Conservation (phyloP, 805 yeast genomes). For the Candida wancherniae region DNA sequence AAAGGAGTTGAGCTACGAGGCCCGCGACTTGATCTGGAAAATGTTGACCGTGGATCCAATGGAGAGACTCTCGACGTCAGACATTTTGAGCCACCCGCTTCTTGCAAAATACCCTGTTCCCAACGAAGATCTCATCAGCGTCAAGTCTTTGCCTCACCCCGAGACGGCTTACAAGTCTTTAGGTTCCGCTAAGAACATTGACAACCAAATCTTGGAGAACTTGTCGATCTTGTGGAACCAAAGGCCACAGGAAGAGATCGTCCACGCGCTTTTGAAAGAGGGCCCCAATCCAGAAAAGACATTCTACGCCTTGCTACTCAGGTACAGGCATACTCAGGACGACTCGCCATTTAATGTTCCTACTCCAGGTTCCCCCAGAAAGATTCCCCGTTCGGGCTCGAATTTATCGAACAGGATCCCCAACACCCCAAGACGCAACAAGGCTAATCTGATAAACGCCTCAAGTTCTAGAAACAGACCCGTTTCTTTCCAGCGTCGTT, state of each 20-base stretch:
- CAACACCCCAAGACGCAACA: conserved; percentile 13
- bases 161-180: conserved; percentile 49
- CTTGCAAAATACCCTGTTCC: conserved; percentile 47
- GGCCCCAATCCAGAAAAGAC: conserved; percentile 44
- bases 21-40: conserved; percentile 57
- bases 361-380: conserved; percentile 10
- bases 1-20: conserved; percentile 53
- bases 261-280: conserved; percentile 30
- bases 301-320: conserved; percentile 40
- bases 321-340: conserved; percentile 41
- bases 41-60: conserved; percentile 71
- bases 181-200: conserved; percentile 44
- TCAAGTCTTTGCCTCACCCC: conserved; percentile 50
- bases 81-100: conserved; percentile 57
- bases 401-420: conserved; percentile 7
- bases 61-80: conserved; percentile 63
- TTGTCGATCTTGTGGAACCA: conserved; percentile 57
- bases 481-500: conserved; percentile 39
- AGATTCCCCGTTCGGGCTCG: conserved; percentile 14
- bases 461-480: conserved; percentile 33
- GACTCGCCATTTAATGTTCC: conserved; percentile 20
- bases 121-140: conserved; percentile 41
- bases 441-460: conserved; percentile 30
- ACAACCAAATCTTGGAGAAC: conserved; percentile 49
- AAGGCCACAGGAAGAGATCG: conserved; percentile 39